Evolutionary conservation across 768 basidiomycete species (phyloP), one percentile per base, ranked within the genome.

Genomic region (Porphyrellus cyaneotinctus): DNA sequence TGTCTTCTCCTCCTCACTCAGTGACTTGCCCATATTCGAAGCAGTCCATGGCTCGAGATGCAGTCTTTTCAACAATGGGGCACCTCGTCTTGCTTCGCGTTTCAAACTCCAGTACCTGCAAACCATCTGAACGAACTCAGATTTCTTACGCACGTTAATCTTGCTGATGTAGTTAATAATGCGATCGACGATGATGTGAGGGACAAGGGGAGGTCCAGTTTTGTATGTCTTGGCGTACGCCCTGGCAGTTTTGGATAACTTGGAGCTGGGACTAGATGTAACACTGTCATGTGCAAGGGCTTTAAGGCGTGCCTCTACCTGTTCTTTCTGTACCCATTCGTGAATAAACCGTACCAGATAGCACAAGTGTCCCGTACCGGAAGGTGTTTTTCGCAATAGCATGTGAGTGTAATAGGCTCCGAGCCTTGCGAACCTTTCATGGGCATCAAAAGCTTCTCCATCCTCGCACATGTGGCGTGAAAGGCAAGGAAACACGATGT

Each of bases 11-110:
- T 88, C 86, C 18, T 94, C 90, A 5, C 84, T 90, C 62, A 91
- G 78, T 28, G 80, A 67, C 58, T 81, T 81, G 8, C 73, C 73
- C 7, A 77, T 77, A 17, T 83, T 78, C 37, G 79, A 83, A 3
- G 91, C 91, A 1, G 95, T 97, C 97, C 97, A 98, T 1, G 97
- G 95, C 73, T 99, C 95, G 24, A 98, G 74, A 72, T 99, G 94
- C 52, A 99, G 66, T 48, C 97, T 67, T 70, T 98, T 98, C 58
- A 99, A 70, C 54, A 98, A 70, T 12, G 97, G 95, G 10, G 97
- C 97, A 5, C 97, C 97, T 36, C 95, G 72, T 56, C 97, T 79
- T 2, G 84, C 91, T 66, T 98, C 95, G 5, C 97, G 76, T 72
- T 99, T 98, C 69, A 99, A 68, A 70, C 97, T 97, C 97, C 97